A percentile compares a stretch with the other conserved stretches of the same genome.
Conservation (phyloP, 768 basidiomycete genomes). For the Tulasnella sp. region DNA sequence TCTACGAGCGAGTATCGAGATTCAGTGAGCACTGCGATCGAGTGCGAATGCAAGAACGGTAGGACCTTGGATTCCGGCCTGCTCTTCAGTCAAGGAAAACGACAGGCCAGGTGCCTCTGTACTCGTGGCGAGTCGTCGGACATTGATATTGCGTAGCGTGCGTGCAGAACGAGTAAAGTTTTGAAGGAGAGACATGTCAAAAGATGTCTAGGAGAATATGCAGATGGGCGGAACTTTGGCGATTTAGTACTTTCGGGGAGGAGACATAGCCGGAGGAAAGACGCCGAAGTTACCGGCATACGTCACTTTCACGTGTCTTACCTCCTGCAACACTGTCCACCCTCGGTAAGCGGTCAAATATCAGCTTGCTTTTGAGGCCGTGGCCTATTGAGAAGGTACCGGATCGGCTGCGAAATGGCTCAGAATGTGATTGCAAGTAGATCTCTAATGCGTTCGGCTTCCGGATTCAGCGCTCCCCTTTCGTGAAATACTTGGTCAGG, state of each 20-base stretch:
- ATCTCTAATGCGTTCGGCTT: too few relatives aligned
- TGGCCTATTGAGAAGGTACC: too few relatives aligned
- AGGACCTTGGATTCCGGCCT: conserved; percentile 31
- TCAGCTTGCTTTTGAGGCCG: too few relatives aligned
- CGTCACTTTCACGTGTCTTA: too few relatives aligned
- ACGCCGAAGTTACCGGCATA: neutral
- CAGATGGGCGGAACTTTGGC: neutral
- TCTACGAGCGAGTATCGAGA: conserved; percentile 21
- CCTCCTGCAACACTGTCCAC: too few relatives aligned
- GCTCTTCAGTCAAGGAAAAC: conserved; percentile 33
- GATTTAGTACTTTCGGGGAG: too few relatives aligned
- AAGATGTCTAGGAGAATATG: neutral
- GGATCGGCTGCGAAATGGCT: too few relatives aligned
- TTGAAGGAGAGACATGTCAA: neutral
- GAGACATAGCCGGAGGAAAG: neutral
- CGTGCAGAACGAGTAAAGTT: neutral
- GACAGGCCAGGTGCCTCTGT: conserved; percentile 6
- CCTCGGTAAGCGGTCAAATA: too few relatives aligned
- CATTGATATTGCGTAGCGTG: neutral
- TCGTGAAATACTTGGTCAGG: too few relatives aligned
- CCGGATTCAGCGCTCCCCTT: too few relatives aligned
- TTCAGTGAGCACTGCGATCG: neutral
- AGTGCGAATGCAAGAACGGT: neutral
- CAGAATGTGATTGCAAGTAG: too few relatives aligned
- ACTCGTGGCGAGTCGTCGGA: neutral